These are phyloP conservation scores for Ceratobasidium sp. DNA, from an alignment of 1,284 basidiomycete species.

Conservation along the genomic window DNA sequence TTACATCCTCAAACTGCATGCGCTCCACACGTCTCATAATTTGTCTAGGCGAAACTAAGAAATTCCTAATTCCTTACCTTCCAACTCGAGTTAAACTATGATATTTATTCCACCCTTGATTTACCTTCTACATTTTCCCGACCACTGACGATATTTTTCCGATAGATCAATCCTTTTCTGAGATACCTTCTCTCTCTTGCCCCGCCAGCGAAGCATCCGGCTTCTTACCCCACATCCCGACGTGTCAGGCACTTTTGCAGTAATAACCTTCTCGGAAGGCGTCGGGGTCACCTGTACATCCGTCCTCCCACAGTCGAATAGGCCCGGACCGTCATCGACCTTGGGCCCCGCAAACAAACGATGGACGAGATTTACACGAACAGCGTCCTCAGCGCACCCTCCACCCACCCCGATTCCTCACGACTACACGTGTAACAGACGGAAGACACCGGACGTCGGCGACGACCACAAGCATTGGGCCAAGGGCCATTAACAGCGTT, in stretches of 20 bases:
- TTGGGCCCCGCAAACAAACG: constrained; percentile 12
- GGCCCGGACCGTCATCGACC: background rate
- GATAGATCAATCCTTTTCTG: constrained; percentile 17
- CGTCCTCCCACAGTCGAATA: background rate
- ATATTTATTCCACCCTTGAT: constrained; percentile 27
- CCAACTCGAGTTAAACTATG: constrained; percentile 14
- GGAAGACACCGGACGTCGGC: background rate
- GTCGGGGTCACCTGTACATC: constrained; percentile 30
- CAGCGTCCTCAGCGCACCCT: constrained; percentile 15
- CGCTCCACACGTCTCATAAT: constrained; percentile 12
- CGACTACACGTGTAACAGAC: background rate
- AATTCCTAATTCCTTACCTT: background rate
- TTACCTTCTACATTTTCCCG: constrained; percentile 25
- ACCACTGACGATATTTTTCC: constrained; percentile 20
- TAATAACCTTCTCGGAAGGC: constrained; percentile 22
- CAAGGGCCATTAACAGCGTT: background rate
- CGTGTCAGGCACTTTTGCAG: constrained; percentile 34
- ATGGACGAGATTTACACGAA: constrained; percentile 13
- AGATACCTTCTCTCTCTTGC: constrained; percentile 3
- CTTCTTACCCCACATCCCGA: constrained; percentile 33
- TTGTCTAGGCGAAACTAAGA: background rate
- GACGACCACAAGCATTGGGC: background rate
- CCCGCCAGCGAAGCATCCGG: constrained; percentile 24
- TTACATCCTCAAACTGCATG: constrained; percentile 1
- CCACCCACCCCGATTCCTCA: too few relatives aligned